phyloP scores from a whole-genome alignment of 176 grass and related monocot genomes.

The Zea luxurians region DNA sequence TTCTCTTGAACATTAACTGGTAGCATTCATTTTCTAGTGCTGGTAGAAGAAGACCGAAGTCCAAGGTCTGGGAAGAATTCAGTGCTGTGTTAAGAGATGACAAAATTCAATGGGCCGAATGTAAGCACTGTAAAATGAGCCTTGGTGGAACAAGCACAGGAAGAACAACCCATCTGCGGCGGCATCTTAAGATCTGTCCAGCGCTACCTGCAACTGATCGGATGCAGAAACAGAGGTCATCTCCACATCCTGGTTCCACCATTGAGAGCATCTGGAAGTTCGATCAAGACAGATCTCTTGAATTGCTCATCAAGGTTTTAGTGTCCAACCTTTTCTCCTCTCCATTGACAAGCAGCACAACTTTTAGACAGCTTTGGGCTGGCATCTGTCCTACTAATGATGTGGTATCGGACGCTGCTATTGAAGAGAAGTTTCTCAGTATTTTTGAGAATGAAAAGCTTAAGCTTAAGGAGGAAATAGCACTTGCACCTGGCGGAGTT shows the following conservation, averaged over 20 bases:
- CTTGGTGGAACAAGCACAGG: slow-evolving; percentile 13
- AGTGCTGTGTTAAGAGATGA: not conserved
- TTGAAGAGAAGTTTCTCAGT: not conserved
- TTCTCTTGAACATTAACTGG: not conserved
- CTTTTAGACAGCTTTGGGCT: not conserved
- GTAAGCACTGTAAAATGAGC: slow-evolving; percentile 4
- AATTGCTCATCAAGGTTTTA: not conserved
- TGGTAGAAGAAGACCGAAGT: slow-evolving; percentile 9
- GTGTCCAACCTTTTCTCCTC: slow-evolving; percentile 12
- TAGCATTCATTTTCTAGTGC: not conserved
- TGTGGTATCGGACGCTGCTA: not conserved
- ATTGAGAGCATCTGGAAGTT: not conserved
- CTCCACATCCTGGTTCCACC: not conserved
- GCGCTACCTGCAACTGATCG: not conserved
- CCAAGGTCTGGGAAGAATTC: slow-evolving; percentile 29
- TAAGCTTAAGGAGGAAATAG: slow-evolving; percentile 10
- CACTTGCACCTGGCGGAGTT: not conserved
- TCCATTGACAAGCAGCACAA: not conserved
- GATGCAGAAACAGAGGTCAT: not conserved
- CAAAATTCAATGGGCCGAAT: slow-evolving; percentile 12
- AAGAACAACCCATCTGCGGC: slow-evolving; percentile 24
- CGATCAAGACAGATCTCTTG: not conserved
- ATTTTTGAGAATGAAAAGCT: slow-evolving; percentile 27
- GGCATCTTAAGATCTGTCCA: slow-evolving; percentile 14
- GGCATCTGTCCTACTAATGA: not conserved